Evolutionary conservation across 2,329 filamentous ascomycete genomes (phyloP), one percentile per base, ranked within the genome.

Genomic region (Sordariomycetes sp.): DNA sequence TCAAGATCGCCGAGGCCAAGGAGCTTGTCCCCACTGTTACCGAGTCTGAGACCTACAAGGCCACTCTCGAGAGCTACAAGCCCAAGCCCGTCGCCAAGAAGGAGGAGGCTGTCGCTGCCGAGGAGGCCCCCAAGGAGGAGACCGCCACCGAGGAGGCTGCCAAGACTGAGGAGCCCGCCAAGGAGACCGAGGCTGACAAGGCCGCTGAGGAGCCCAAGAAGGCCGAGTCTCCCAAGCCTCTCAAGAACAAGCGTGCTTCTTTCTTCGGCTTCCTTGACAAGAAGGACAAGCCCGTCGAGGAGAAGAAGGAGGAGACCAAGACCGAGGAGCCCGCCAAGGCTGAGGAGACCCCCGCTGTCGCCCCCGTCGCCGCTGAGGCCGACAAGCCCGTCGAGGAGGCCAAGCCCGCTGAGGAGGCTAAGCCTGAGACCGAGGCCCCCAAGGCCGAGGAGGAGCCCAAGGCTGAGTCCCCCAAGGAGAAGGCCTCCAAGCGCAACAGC

Each of bases 41-140:
- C 43, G 78, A 80, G 61, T 81, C 79, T 49, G 87, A 94, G 62
- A 75, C 76, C 39, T 98, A 94, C 80, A 95, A 94, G 79, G 70
- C 75, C 49, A 79, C 84, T 45, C 63, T 92, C 15, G 82, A 87
- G 66, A 81, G 79, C 53, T 63, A 75, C 46, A 75, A 75, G 61
- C 70, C 69, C 24, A 53, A 58, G 43, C 50, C 54, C 34, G 48
- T 52, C 18, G 50, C 47, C 34, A 58, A 62, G 51, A 65, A 70
- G 56, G 59, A 62, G 46, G 50, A 56, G 32, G 56, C 58, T 43
- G 45, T 50, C 11, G 59, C 54, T 39, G n/a, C n/a, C n/a, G n/a
- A n/a, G n/a, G 60, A 63, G 44, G 38, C 43, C 34, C 31, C 42
- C 30, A 48, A 55, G 41, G 57, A 57, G 47, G 48, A 51, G 15